Evolutionary conservation across 371 early-diverging fungal species (phyloP).

Genomic region (Mortierella sp.): DNA sequence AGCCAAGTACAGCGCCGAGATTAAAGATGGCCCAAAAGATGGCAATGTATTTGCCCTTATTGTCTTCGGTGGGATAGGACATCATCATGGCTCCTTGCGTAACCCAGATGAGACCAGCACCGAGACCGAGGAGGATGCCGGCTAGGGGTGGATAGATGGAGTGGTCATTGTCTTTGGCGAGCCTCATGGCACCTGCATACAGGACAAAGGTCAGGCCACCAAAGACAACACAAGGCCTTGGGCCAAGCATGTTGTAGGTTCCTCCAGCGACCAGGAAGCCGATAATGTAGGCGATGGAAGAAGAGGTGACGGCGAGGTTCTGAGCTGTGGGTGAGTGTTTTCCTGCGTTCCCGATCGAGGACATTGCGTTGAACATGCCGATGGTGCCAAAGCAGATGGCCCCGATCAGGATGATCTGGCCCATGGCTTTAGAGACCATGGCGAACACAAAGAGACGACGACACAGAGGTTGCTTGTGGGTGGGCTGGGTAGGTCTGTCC

Average conservation of each 20-base stretch:
- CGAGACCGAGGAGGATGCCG: conserved; percentile 68
- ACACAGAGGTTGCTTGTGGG: neutral
- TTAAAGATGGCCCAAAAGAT: conserved; percentile 84
- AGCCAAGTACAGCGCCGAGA: conserved; percentile 64
- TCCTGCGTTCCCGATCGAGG: neutral
- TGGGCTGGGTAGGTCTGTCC: neutral
- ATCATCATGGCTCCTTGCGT: conserved; percentile 82
- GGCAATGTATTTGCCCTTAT: conserved; percentile 76
- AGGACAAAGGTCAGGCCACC: conserved; percentile 59
- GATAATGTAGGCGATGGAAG: conserved; percentile 4
- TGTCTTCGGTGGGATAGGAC: conserved; percentile 75
- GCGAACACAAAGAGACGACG: too few species aligned
- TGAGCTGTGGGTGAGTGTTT: neutral
- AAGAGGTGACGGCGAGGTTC: conserved; percentile 3
- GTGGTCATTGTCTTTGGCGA: conserved; percentile 54
- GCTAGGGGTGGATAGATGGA: conserved; percentile 58
- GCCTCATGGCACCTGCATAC: conserved; percentile 59
- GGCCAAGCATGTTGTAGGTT: conserved; percentile 61
- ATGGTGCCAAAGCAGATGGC: neutral
- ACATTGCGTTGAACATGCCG: conserved; percentile 5
- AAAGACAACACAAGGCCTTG: conserved; percentile 53
- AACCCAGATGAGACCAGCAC: conserved; percentile 67
- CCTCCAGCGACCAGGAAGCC: conserved; percentile 58
- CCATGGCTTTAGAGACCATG: conserved; percentile 4
- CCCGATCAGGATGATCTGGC: conserved; percentile 1